These are phyloP conservation scores for Debaryomycetaceae sp. DNA, from an alignment of 1,139 yeast species.

Conservation along the genomic window DNA sequence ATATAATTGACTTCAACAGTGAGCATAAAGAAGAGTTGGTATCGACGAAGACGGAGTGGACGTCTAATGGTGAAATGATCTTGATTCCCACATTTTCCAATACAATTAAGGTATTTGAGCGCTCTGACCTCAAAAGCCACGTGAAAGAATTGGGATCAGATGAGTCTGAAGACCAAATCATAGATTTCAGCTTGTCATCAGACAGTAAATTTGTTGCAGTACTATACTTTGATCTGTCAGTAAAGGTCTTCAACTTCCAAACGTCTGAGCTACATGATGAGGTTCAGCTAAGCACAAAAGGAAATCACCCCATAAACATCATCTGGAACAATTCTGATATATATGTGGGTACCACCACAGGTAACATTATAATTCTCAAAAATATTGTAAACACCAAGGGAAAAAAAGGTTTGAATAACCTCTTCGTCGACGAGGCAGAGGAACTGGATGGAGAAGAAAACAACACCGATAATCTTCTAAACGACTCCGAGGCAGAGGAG, in stretches of 20 bases:
- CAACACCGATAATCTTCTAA: conserved; percentile 19
- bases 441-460: conserved; percentile 21
- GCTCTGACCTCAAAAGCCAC: conserved; percentile 27
- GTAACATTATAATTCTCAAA: conserved; percentile 41
- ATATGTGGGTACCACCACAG: conserved; percentile 54
- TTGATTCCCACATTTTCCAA: conserved; percentile 36
- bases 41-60: conserved; percentile 34
- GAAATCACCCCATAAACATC: conserved; percentile 14
- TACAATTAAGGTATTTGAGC: conserved; percentile 32
- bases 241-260: conserved; percentile 56
- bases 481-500: conserved; percentile 16
- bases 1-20: conserved; percentile 31
- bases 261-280: conserved; percentile 2
- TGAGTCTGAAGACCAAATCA: conserved; percentile 33
- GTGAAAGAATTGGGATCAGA: conserved; percentile 10
- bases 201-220: conserved; percentile 58
- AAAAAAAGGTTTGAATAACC: conserved; percentile 5
- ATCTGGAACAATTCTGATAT: conserved; percentile 24
- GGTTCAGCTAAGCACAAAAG: conserved; percentile 1
- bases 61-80: conserved; percentile 52
- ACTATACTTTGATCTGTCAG: conserved; percentile 41
- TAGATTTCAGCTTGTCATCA: conserved; percentile 58
- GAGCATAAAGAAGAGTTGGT: conserved; percentile 40
- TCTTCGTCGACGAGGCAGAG: conserved; percentile 22
- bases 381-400: conserved; percentile 22